These are phyloP conservation scores for Neurospora intermedia DNA, from an alignment of 495 filamentous ascomycete genomes.

Conservation along the genomic window DNA sequence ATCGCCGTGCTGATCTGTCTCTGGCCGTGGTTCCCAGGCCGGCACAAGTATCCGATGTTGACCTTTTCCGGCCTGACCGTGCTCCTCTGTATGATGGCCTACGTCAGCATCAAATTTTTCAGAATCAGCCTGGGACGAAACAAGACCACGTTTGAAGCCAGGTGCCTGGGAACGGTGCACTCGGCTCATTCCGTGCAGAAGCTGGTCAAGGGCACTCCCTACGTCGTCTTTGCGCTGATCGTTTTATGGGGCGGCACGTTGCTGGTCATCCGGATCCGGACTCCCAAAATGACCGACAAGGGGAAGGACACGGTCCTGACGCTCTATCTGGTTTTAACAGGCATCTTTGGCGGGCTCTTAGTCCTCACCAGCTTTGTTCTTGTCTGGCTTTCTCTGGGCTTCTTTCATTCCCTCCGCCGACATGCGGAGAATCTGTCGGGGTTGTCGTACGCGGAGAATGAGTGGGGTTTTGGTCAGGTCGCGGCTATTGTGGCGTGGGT, in stretches of 20 bases:
- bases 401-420: not conserved
- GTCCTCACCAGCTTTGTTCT: not conserved
- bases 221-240: not conserved
- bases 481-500: not conserved
- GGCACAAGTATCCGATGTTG: not conserved
- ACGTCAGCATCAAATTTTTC: not conserved
- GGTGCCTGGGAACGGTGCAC: not conserved
- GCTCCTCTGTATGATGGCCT: not conserved
- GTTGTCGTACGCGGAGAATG: not conserved
- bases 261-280: not conserved
- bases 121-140: not conserved
- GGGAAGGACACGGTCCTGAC: not conserved
- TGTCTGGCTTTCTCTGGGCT: not conserved
- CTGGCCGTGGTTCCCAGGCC: not conserved
- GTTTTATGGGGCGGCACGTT: not conserved
- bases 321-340: not conserved
- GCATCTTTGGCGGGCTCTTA: not conserved
- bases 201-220: not conserved
- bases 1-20: constrained; percentile 51
- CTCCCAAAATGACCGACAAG: not conserved
- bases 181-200: not conserved
- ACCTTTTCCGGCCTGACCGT: not conserved
- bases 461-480: not conserved
- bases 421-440: not conserved
- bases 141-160: not conserved